Evolutionary conservation across 768 basidiomycete species (phyloP).

Genomic region (Holtermanniella nyarrowii): DNA sequence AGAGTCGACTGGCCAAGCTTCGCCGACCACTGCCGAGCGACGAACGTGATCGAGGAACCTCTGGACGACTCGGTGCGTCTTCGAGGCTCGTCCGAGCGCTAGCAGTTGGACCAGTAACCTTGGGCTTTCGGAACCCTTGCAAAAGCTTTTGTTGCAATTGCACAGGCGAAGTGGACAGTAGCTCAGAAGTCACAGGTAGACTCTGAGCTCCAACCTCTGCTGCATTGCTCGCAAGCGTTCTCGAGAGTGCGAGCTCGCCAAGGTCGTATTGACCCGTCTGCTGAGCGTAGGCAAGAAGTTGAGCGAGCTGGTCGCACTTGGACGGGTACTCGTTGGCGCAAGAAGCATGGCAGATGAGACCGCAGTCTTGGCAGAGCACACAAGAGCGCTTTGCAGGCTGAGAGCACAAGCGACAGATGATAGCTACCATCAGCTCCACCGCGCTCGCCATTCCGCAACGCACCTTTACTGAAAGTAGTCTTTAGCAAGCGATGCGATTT

Average conservation of each 20-base stretch:
- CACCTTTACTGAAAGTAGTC: constrained; percentile 86
- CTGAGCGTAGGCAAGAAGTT: constrained; percentile 9
- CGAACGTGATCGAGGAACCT: background rate
- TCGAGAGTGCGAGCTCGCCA: background rate
- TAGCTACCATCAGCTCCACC: constrained; percentile 47
- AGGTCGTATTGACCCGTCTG: background rate
- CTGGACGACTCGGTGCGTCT: background rate
- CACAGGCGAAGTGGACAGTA: background rate
- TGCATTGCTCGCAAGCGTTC: background rate
- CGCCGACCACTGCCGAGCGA: background rate
- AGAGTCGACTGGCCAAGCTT: background rate
- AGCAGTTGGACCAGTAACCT: background rate
- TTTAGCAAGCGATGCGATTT: constrained; percentile 73
- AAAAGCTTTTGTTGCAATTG: background rate
- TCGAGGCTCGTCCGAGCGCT: background rate
- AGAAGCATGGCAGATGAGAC: constrained; percentile 65
- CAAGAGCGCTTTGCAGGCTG: constrained; percentile 71
- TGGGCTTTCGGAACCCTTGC: background rate
- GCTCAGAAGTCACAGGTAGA: background rate
- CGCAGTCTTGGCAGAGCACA: constrained; percentile 79
- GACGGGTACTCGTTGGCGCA: constrained; percentile 14
- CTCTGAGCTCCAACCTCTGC: background rate
- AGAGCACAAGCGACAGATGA: constrained; percentile 76
- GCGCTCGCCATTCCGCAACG: constrained; percentile 34
- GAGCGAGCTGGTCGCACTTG: constrained; percentile 19